Percentiles rank a stretch among this genome's conserved stretches.
Conservation (phyloP, 805 yeast species). For the Lipomyces starkeyi region DNA sequence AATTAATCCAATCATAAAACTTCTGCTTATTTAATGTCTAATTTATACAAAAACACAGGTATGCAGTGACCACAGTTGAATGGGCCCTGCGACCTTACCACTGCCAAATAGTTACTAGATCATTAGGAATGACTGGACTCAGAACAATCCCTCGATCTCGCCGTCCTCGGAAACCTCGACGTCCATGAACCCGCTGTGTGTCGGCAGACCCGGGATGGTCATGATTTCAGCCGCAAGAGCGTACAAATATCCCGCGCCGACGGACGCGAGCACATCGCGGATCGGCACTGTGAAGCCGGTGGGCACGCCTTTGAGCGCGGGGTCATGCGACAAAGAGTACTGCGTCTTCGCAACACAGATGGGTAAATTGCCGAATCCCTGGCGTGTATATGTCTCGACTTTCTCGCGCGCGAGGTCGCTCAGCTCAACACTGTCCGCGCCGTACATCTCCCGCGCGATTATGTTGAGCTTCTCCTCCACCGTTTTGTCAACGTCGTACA, state of each 20-base stretch:
- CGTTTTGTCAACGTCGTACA: constrained; percentile 69
- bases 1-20: background rate
- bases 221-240: constrained; percentile 96
- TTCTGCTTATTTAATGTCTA: background rate
- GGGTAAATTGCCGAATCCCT: constrained; percentile 90
- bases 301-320: constrained; percentile 92
- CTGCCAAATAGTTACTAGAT: background rate
- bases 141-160: constrained; percentile 91
- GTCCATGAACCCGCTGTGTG: constrained; percentile 95
- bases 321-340: constrained; percentile 93
- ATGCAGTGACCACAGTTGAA: constrained; percentile 24
- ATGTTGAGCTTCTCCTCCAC: constrained; percentile 80
- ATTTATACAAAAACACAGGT: constrained; percentile 4
- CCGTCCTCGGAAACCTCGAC: constrained; percentile 92
- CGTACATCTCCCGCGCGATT: constrained; percentile 90
- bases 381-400: constrained; percentile 78
- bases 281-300: constrained; percentile 92
- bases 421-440: constrained; percentile 84
- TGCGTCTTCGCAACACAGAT: constrained; percentile 98
- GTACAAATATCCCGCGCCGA: constrained; percentile 96
- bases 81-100: constrained; percentile 14
- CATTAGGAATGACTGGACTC: constrained; percentile 32
- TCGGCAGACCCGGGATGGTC: constrained; percentile 97
- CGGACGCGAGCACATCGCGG: constrained; percentile 89
- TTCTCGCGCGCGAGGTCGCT: constrained; percentile 80